Evolutionary conservation across 2,329 filamentous ascomycete genomes (phyloP), one percentile per base, ranked within the genome.

Genomic region (Trichoderma citrinoviride): DNA sequence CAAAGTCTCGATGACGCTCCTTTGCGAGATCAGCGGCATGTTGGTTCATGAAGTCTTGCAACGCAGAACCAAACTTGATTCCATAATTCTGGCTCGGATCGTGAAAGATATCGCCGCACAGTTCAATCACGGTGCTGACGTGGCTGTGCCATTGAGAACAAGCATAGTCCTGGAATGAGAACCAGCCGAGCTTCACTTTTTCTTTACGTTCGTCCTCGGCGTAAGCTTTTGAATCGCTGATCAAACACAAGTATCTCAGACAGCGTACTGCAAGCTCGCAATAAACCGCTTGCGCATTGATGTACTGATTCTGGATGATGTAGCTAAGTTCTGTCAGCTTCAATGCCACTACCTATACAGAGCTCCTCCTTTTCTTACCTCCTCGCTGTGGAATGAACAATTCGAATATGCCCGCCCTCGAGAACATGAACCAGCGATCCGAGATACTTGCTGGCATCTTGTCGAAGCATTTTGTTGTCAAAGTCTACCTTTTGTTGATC

Each of bases 81-180:
- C 2, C 3, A 17, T 57, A 7, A 14, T 3, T 29, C 5, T 15
- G n/a, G 7, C 29, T 8, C 6, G 40, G 8, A n/a, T 7, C 21
- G 14, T 29, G 3, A n/a, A 60, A 27, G 29, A 60, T 17, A 5
- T 19, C 15, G 5, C 23, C 8, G 3, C 57, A 61, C 7, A 25
- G 3, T 3, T 1, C 10, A 4, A 61, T 61, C 7, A 52, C 57
- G 1, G 57, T 61, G 21, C 17, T 25, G 1, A 61, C 10, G 21
- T 61, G 57, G 6, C 57, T 50, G 37, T 61, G 57, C 57, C 57
- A 61, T 19, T 61, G 57, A 4, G 57, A 61, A 41, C 57, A 61
- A 14, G 57, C 57, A 12, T 61, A 61, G 21, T 61, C 57, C 14
- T 61, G 57, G 17, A 61, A 61, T 6, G 57, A 49, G 4, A 61